Conservation (phyloP, 768 basidiomycete genomes). For the Rhodotorula taiwanensis region DNA sequence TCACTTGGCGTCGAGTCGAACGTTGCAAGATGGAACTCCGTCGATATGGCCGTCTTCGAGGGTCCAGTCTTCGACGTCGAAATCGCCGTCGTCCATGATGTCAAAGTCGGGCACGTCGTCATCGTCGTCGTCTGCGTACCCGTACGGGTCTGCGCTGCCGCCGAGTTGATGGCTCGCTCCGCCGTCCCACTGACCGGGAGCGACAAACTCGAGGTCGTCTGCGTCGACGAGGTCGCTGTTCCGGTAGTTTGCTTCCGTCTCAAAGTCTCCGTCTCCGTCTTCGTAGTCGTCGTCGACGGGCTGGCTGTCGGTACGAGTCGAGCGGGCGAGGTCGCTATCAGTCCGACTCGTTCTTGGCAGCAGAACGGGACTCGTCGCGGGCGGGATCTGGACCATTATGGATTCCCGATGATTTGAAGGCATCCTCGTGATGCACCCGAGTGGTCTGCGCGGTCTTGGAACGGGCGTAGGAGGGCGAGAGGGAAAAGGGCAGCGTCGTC, state of each 20-base stretch:
- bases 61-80: conserved; percentile 26
- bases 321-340: too few relatives aligned
- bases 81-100: conserved; percentile 22
- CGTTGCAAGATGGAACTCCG: conserved; percentile 33
- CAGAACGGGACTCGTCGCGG: conserved; percentile 11
- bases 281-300: too few relatives aligned
- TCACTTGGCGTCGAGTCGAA: conserved; percentile 37
- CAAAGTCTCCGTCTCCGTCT: not conserved
- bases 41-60: conserved; percentile 38
- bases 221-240: conserved; percentile 36
- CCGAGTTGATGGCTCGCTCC: too few relatives aligned
- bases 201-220: conserved; percentile 38
- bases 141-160: not conserved
- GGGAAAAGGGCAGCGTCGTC: too few relatives aligned
- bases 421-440: not conserved
- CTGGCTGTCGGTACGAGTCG: too few relatives aligned
- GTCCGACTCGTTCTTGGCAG: not conserved
- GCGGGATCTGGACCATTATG: conserved; percentile 19
- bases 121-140: conserved; percentile 19
- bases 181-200: conserved; percentile 29
- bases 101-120: conserved; percentile 15
- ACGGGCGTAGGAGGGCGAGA: too few relatives aligned
- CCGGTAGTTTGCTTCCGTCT: conserved; percentile 37
- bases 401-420: not conserved
- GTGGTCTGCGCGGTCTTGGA: not conserved